phyloP scores from a whole-genome alignment of 73 alveolate genomes.

The Tetrahymena borealis region DNA sequence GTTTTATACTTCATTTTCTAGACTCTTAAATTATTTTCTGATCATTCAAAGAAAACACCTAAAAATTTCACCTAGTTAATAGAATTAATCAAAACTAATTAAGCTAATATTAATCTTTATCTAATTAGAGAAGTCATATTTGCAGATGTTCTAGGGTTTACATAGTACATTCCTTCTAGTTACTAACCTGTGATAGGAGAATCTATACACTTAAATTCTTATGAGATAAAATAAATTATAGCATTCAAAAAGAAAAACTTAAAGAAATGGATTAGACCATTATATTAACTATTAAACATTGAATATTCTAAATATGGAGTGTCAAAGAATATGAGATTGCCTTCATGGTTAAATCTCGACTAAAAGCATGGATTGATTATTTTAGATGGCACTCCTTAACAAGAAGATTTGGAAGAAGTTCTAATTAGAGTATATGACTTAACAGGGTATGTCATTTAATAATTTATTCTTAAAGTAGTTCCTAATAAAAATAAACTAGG shows the following conservation, averaged over 20 bases:
- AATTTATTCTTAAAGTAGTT: background rate
- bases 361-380: background rate
- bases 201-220: background rate
- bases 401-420: background rate
- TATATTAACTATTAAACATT: too few species aligned
- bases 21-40: background rate
- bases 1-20: too few species aligned
- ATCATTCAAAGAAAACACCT: background rate
- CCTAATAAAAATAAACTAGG: too few species aligned
- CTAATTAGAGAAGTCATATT: background rate
- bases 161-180: background rate
- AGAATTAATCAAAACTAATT: background rate
- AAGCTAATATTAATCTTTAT: too few species aligned
- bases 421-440: background rate
- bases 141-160: background rate
- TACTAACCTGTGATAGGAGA: background rate
- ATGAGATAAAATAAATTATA: too few species aligned
- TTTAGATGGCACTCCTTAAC: background rate
- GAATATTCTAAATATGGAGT: background rate
- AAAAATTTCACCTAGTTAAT: too few species aligned
- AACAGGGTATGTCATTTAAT: background rate
- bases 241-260: background rate
- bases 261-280: background rate
- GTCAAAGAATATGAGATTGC: background rate
- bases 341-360: background rate